Evolutionary conservation across 768 basidiomycete genomes (phyloP).

Genomic region (Cantharellus cinnabarinus): DNA sequence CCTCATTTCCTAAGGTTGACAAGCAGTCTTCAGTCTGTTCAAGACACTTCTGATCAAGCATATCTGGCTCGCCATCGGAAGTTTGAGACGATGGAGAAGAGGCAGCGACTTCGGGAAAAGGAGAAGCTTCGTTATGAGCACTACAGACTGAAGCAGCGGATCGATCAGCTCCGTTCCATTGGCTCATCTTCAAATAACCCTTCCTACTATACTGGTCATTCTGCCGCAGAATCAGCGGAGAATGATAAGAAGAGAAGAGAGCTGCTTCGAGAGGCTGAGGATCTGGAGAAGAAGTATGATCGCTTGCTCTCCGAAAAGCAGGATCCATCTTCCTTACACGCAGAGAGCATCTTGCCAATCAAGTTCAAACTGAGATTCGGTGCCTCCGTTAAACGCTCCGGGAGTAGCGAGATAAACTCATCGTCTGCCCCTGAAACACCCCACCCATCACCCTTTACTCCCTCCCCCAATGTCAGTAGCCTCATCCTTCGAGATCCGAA

Average conservation of each 20-base stretch:
- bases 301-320: slow-evolving; percentile 33
- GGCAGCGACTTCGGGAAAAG: slow-evolving; percentile 68
- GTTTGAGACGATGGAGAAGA: slow-evolving; percentile 72
- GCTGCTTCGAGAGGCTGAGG: slow-evolving; percentile 50
- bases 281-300: slow-evolving; percentile 52
- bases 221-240: slow-evolving; percentile 18
- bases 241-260: slow-evolving; percentile 50
- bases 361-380: not conserved
- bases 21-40: not conserved
- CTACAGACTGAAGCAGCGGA: slow-evolving; percentile 75
- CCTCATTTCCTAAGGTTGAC: not conserved
- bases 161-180: slow-evolving; percentile 64
- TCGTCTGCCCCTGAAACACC: not conserved
- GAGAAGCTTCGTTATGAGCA: slow-evolving; percentile 84
- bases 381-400: not conserved
- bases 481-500: not conserved
- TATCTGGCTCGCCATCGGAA: slow-evolving; percentile 73
- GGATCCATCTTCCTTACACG: slow-evolving; percentile 14
- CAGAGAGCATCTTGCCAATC: not conserved
- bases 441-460: not conserved
- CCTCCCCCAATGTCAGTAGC: not conserved
- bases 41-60: slow-evolving; percentile 62
- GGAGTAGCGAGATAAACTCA: not conserved
- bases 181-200: slow-evolving; percentile 12
- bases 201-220: not conserved